Conservation (phyloP, 345 rosid species). For the Eucalyptus pauciflora region DNA sequence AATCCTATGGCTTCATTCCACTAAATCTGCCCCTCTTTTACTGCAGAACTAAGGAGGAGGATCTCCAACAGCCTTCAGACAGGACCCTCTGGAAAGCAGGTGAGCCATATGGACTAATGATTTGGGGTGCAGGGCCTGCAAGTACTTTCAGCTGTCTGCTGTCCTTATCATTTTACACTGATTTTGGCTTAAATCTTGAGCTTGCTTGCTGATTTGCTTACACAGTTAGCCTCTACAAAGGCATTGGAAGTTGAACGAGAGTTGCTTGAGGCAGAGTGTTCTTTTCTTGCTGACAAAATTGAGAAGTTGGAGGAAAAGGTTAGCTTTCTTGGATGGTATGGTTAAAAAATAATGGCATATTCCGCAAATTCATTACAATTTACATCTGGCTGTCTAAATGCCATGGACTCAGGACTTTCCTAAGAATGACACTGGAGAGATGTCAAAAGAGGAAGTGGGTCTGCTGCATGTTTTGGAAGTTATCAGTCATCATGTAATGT, state of each 20-base stretch:
- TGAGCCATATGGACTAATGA: conserved; percentile 9
- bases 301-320: conserved; percentile 66
- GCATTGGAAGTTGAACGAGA: conserved; percentile 59
- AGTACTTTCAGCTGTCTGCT: neutral
- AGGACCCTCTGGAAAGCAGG: conserved; percentile 38
- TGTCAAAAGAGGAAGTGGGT: neutral
- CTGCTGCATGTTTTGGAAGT: neutral
- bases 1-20: neutral
- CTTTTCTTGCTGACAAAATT: conserved; percentile 55
- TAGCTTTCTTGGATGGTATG: conserved; percentile 3
- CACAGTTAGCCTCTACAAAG: conserved; percentile 48
- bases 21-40: neutral
- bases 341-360: neutral
- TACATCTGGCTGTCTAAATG: neutral
- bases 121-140: neutral
- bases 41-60: conserved; percentile 58
- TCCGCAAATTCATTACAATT: neutral
- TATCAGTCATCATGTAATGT: neutral
- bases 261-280: conserved; percentile 70
- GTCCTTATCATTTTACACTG: neutral
- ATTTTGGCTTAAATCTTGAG: neutral
- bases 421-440: neutral
- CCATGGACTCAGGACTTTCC: neutral
- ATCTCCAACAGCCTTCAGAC: conserved; percentile 23
- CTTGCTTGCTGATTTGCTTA: neutral